Evolutionary conservation across 371 early-diverging fungal species (phyloP), one percentile per base, ranked within the genome.

Genomic region (Fennellomyces sp.): DNA sequence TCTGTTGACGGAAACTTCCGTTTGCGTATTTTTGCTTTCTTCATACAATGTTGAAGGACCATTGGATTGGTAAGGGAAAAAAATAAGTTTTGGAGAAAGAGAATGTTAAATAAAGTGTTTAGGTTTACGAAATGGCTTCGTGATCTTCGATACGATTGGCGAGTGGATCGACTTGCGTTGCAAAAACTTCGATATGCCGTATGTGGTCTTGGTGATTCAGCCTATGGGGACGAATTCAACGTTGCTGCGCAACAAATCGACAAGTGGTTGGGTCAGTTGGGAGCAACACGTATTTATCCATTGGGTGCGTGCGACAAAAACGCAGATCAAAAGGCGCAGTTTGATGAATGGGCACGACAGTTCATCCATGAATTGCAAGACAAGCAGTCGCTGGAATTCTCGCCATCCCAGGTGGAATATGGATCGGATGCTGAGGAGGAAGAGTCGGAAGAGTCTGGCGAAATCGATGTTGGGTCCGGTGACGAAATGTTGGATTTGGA

Each of bases 11-110:
- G 86, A 89, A 58, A 82, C 82, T 0, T 66, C 78, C 5, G 73
- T 86, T 3, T 86, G 85, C 56, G 65, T 90, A 19, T 89, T 92
- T 65, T 63, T 90, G 38, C 60, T 91, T 3, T 85, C 90, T 6
- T 90, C 88, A 0, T 91, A 89, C 61, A 86, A 87, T 30, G 89
- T 90, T 5, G 93, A 91, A 60, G 84, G 83, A 3, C 90, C 91
- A 21, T 76, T 88, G 39, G 87, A 88, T 52, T 88, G 87, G 88
- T 78, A 69, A 61, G 50, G 21, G n/a, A n/a, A 2, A 54, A 31
- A 47, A 26, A n/a, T 25, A 42, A 30, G 19, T 41, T 7, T 5
- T 55, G 8, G 28, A 23, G 29, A 2, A 33, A 50, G 8, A 50
- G 21, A 13, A 13, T 38, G 35, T 26, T 0, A 23, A 23, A 8